Evolutionary conservation across 1,139 yeast genomes (phyloP).

Genomic region (Kodamaea alishanica): DNA sequence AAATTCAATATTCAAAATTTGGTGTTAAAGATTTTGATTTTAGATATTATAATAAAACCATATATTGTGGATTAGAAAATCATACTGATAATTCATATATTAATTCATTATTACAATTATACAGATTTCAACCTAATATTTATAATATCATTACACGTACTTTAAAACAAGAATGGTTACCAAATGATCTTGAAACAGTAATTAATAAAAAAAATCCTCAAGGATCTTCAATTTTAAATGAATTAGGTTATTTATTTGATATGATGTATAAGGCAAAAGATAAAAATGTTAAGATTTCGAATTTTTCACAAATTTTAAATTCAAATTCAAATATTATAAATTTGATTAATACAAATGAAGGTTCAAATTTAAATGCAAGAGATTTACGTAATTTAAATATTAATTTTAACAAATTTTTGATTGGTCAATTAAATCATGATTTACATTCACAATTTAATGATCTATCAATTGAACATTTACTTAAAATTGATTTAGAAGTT

Average conservation of each 20-base stretch:
- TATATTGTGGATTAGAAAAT: constrained; percentile 81
- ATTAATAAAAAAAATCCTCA: constrained; percentile 29
- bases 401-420: constrained; percentile 55
- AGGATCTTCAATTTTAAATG: constrained; percentile 62
- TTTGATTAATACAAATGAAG: constrained; percentile 50
- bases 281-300: constrained; percentile 64
- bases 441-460: constrained; percentile 30
- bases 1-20: constrained; percentile 80
- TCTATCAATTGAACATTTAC: constrained; percentile 19
- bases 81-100: constrained; percentile 79
- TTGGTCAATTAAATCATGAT: constrained; percentile 44
- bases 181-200: constrained; percentile 33
- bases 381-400: constrained; percentile 44
- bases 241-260: constrained; percentile 84
- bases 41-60: constrained; percentile 71
- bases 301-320: constrained; percentile 53
- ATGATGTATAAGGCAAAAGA: constrained; percentile 86
- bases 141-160: constrained; percentile 61
- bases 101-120: constrained; percentile 78
- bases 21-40: constrained; percentile 96
- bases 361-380: constrained; percentile 32
- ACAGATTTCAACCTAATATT: constrained; percentile 69
- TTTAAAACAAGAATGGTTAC: constrained; percentile 57
- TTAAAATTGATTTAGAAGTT: constrained; percentile 37
- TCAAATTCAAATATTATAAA: constrained; percentile 48